Base-by-base conservation (phyloP, 2,329 filamentous ascomycete genomes). In the Coniochaeta sp. region DNA sequence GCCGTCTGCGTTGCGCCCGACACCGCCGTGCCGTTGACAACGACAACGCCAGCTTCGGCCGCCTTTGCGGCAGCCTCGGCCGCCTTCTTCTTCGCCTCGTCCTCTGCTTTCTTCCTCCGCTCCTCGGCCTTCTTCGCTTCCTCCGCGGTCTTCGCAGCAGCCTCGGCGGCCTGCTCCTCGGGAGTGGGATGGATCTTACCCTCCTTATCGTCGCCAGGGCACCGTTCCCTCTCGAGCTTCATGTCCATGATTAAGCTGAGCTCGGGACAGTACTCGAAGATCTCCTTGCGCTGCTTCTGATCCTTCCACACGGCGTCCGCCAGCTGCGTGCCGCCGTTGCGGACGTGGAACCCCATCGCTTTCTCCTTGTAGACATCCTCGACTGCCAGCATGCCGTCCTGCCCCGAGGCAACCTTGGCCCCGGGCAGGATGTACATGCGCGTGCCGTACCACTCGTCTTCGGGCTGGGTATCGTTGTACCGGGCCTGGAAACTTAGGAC, bases 231-330 rank as follows among this genome's bases (percentile, higher is more conserved):
- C 70, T 81, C 78, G 12, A 82, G 69, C 68, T 82, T 82, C 82
- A 85, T 84, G 47, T 80, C 76, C 74, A 84, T 76, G 61, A 83
- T 79, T 67, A 84, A 73, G 63, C 74, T 77, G 22, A 85, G 68
- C 68, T 85, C 82, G 1, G 82, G 82, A 62, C 82, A 85, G 69
- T 84, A 85, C 19, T 78, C 72, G 63, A 82, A 79, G 26, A 83
- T 81, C 58, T 74, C 69, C 63, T 77, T 74, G 36, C 82, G 73
- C 62, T 75, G 72, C 1, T 64, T 66, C 1, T 69, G 70, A 57
- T 79, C 70, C 60, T 75, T 75, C 81, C 81, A 84, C 17, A 83
- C 76, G 2, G 67, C 71, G 24, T 75, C 74, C 22, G 73, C 66
- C 4, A 83, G 69, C 24, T 70, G 63, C 3, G 61, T 65, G 47